Evolutionary conservation across 2,329 filamentous ascomycete genomes (phyloP).

Genomic region (Colletotrichum orbiculare): DNA sequence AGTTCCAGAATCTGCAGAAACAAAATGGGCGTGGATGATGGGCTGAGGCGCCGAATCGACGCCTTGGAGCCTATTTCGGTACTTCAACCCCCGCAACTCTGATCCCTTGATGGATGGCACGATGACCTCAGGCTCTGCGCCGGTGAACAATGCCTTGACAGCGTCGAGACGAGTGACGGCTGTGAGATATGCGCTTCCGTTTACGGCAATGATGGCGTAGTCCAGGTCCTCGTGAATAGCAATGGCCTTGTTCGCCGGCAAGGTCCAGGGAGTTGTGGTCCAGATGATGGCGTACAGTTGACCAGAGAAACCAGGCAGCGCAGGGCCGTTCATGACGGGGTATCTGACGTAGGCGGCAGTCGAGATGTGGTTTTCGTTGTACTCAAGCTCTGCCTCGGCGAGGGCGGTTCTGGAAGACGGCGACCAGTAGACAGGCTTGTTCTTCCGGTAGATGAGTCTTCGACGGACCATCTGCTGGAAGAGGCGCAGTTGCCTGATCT

Average conservation of each 20-base stretch:
- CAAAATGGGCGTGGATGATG: constrained; percentile 87
- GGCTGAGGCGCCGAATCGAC: constrained; percentile 68
- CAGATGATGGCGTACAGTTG: constrained; percentile 87
- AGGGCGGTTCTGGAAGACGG: constrained; percentile 82
- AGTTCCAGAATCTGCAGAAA: constrained; percentile 89
- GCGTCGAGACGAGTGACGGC: constrained; percentile 76
- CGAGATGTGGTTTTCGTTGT: constrained; percentile 79
- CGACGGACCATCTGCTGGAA: constrained; percentile 81
- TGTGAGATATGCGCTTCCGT: constrained; percentile 73
- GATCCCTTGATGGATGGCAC: constrained; percentile 70
- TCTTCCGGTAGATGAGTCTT: constrained; percentile 80
- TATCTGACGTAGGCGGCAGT: constrained; percentile 84
- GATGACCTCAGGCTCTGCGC: constrained; percentile 57
- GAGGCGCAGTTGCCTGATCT: constrained; percentile 78
- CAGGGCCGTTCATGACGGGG: constrained; percentile 66
- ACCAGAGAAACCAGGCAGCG: constrained; percentile 54
- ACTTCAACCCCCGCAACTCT: constrained; percentile 73
- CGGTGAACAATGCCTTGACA: constrained; percentile 62
- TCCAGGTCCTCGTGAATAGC: constrained; percentile 80
- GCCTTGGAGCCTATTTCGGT: constrained; percentile 77
- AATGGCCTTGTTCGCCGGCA: constrained; percentile 92
- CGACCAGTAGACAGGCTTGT: constrained; percentile 90
- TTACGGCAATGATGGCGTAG: constrained; percentile 75
- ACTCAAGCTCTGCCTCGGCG: constrained; percentile 87
- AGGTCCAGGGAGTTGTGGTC: constrained; percentile 98